A percentile compares a stretch with the other conserved stretches of the same genome.
Conservation (phyloP, 2,329 filamentous ascomycete genomes). For the Catunica adiposa region DNA sequence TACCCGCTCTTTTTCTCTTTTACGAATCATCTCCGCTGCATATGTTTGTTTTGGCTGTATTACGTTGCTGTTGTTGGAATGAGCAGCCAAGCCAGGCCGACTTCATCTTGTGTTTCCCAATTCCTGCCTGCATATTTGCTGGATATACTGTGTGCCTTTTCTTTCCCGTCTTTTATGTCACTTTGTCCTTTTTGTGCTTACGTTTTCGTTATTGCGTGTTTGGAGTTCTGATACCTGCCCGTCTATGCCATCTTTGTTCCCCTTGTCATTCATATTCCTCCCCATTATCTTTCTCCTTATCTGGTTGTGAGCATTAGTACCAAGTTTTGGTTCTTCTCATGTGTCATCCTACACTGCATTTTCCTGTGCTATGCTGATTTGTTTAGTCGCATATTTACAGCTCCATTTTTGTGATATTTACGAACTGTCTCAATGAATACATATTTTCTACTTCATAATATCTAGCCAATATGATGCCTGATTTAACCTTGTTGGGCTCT, state of each 20-base stretch:
- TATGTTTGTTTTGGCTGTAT: background rate
- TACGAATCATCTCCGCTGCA: background rate
- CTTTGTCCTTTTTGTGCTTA: no score
- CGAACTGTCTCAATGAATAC: background rate
- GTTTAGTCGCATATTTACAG: background rate
- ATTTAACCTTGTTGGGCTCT: constrained; percentile 4
- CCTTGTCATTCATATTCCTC: background rate
- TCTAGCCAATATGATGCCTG: background rate
- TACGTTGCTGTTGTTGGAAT: no score
- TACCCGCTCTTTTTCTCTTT: background rate
- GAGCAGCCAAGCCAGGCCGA: background rate
- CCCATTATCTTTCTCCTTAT: background rate
- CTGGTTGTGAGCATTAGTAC: no score
- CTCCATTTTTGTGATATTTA: constrained; percentile 10
- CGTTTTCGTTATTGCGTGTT: background rate
- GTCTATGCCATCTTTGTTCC: no score
- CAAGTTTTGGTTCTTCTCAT: no score
- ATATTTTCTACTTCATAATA: background rate
- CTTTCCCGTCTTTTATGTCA: no score
- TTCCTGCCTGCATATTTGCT: background rate
- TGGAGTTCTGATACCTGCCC: no score
- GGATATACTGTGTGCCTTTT: no score
- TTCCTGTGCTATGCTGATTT: background rate
- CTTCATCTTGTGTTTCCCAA: background rate
- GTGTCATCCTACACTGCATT: background rate